A percentile compares a stretch with the other conserved stretches of the same genome.
Conservation (phyloP, 1,284 basidiomycete species). For the Phenoliferia sp. region DNA sequence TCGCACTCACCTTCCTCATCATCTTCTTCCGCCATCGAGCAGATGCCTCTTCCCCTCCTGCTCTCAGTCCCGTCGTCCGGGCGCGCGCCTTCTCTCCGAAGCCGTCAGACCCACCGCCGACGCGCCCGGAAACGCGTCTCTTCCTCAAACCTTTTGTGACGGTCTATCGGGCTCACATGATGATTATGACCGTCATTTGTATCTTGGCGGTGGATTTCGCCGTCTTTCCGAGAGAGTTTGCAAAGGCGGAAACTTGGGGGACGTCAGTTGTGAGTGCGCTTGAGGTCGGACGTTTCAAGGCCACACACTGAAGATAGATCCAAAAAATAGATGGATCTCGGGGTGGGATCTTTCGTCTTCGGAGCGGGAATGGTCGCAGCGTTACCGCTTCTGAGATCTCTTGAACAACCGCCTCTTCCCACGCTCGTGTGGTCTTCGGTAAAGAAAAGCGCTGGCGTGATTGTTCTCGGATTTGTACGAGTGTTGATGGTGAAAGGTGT, state of each 20-base stretch:
- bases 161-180: constrained; percentile 89
- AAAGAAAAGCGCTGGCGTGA: constrained; percentile 56
- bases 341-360: constrained; percentile 94
- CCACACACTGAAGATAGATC: too few species aligned
- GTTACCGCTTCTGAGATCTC: constrained; percentile 57
- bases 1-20: constrained; percentile 42
- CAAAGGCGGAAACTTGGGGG: constrained; percentile 92
- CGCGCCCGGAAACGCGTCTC: background rate
- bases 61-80: background rate
- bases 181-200: constrained; percentile 82
- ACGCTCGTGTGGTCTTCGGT: constrained; percentile 35
- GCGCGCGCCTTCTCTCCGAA: background rate
- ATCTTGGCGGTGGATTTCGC: constrained; percentile 96
- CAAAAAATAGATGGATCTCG: constrained; percentile 79
- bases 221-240: constrained; percentile 79
- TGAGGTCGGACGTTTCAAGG: background rate
- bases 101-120: background rate
- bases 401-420: constrained; percentile 53
- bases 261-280: constrained; percentile 68
- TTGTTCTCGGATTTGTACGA: constrained; percentile 69
- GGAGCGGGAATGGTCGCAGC: constrained; percentile 86
- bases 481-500: constrained; percentile 85
- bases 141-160: constrained; percentile 58
- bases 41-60: background rate
- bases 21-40: background rate